A percentile compares a stretch with the other conserved stretches of the same genome.
Evolutionary conservation across 2,329 filamentous ascomycete species (phyloP).

Genomic region (Aspergillus latus): DNA sequence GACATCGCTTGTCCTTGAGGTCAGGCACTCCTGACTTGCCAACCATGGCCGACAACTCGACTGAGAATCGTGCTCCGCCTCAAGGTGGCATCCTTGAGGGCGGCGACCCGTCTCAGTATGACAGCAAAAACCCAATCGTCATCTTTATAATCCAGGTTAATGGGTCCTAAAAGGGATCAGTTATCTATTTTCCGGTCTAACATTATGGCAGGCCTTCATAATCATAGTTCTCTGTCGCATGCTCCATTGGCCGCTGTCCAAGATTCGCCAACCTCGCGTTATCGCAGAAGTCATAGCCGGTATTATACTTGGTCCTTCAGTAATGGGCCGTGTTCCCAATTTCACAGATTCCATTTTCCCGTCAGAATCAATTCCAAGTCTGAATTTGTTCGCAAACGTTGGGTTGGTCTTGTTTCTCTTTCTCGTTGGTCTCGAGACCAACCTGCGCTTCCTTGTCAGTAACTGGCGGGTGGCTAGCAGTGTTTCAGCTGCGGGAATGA

Average conservation of each 20-base stretch:
- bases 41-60: constrained; percentile 25
- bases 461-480: constrained; percentile 80
- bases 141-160: constrained; percentile 73
- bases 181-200: background rate
- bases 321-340: constrained; percentile 80
- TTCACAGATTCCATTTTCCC: constrained; percentile 80
- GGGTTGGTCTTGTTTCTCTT: constrained; percentile 85
- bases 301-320: constrained; percentile 79
- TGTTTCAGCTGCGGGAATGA: constrained; percentile 77
- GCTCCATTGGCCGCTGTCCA: constrained; percentile 73
- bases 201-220: constrained; percentile 59
- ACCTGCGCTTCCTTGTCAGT: constrained; percentile 70
- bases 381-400: constrained; percentile 77
- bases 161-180: background rate
- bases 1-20: background rate
- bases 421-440: constrained; percentile 82
- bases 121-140: constrained; percentile 69
- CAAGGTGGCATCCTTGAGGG: constrained; percentile 73
- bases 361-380: constrained; percentile 67
- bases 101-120: constrained; percentile 66
- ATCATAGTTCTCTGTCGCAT: constrained; percentile 74
- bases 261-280: constrained; percentile 75
- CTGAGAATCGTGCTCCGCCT: constrained; percentile 33
- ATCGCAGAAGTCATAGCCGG: constrained; percentile 85
- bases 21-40: background rate